phyloP scores from a whole-genome alignment of 2,329 filamentous ascomycete species.

The Phialophora verrucosa region DNA sequence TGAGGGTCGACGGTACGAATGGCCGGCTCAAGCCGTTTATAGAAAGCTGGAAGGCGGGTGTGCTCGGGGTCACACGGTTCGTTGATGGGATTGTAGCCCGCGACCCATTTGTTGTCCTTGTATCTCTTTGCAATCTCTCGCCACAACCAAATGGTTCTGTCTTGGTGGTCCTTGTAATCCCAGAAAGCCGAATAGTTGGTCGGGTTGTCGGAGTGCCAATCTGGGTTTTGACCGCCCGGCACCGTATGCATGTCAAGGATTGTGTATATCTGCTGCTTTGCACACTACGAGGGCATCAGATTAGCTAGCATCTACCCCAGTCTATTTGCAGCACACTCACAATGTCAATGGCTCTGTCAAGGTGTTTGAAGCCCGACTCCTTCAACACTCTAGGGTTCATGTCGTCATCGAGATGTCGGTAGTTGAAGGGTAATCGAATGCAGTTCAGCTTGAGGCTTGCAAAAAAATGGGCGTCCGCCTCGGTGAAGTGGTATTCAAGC shows the following conservation, averaged over 20 bases:
- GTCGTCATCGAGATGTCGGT: slow-evolving; percentile 58
- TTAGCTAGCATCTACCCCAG: neutral
- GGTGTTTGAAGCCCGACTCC: slow-evolving; percentile 52
- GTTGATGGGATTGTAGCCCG: slow-evolving; percentile 60
- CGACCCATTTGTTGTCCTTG: slow-evolving; percentile 53
- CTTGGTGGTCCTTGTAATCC: slow-evolving; percentile 59
- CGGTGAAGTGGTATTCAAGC: slow-evolving; percentile 64
- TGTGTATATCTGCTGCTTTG: slow-evolving; percentile 55
- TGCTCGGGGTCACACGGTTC: slow-evolving; percentile 58
- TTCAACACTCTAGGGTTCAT: slow-evolving; percentile 55
- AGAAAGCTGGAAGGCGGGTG: slow-evolving; percentile 52
- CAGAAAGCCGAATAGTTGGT: slow-evolving; percentile 56
- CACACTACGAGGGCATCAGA: slow-evolving; percentile 42
- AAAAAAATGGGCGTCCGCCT: slow-evolving; percentile 63
- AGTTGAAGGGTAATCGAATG: slow-evolving; percentile 65
- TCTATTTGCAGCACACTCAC: neutral
- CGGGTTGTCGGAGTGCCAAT: slow-evolving; percentile 59
- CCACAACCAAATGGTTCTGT: slow-evolving; percentile 58
- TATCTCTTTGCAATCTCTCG: slow-evolving; percentile 55
- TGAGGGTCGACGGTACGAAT: slow-evolving; percentile 54
- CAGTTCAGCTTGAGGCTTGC: slow-evolving; percentile 63
- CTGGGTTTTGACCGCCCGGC: slow-evolving; percentile 58
- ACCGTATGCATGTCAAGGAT: slow-evolving; percentile 59
- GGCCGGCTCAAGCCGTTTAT: slow-evolving; percentile 53
- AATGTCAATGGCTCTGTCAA: slow-evolving; percentile 54